A percentile compares a stretch with the other conserved stretches of the same genome.
Conservation (phyloP, 2,329 filamentous ascomycete genomes). For the Podosphaera xanthii region DNA sequence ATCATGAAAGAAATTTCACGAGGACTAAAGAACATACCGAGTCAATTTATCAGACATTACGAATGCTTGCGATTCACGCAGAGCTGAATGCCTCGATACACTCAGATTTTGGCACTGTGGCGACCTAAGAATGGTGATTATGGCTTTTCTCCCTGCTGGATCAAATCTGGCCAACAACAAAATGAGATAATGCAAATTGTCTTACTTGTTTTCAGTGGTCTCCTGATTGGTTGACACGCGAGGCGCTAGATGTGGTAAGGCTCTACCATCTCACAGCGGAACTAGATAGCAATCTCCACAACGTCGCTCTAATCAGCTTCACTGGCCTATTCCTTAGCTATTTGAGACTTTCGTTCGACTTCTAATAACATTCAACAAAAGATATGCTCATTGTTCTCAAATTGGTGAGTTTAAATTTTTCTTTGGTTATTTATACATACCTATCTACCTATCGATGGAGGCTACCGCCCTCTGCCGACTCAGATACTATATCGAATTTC, state of each 20-base stretch:
- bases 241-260: conserved; percentile 1
- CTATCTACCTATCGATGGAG: neutral
- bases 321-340: neutral
- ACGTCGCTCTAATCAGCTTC: neutral
- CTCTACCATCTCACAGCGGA: neutral
- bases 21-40: conserved; percentile 36
- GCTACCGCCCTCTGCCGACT: neutral
- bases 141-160: neutral
- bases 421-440: neutral
- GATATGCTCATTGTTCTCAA: neutral
- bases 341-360: neutral
- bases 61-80: neutral
- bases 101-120: neutral
- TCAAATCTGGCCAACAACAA: neutral
- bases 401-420: neutral
- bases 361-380: neutral
- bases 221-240: conserved; percentile 1
- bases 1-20: neutral
- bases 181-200: neutral
- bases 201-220: neutral
- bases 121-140: neutral
- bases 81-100: neutral
- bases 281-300: neutral
- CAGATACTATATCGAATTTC: neutral
- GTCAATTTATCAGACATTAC: conserved; percentile 83